phyloP scores from a whole-genome alignment of 2,329 filamentous ascomycete species.

The Venturia asperata region DNA sequence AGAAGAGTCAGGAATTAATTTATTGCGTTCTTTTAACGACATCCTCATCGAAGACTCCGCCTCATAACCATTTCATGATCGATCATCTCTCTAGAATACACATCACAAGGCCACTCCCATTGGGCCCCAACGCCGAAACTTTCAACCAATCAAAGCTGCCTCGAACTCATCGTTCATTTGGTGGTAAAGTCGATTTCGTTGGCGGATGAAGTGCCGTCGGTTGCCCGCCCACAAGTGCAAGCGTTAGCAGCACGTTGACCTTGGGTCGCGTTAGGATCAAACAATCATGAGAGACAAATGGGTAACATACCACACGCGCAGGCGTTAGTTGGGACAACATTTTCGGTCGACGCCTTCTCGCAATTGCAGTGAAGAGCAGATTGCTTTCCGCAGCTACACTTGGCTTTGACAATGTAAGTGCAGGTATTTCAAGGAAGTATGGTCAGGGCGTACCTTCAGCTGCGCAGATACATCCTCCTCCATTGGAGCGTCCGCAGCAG shows the following conservation, averaged over 20 bases:
- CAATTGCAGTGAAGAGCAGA: conserved; percentile 82
- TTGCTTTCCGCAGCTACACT: conserved; percentile 85
- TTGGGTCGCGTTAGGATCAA: conserved; percentile 24
- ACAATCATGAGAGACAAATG: no score
- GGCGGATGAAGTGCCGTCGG: conserved; percentile 58
- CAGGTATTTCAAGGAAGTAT: conserved; percentile 25
- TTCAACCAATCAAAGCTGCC: background rate
- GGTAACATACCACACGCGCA: conserved; percentile 67
- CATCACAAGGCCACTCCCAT: background rate
- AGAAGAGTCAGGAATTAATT: background rate
- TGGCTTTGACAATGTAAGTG: conserved; percentile 42
- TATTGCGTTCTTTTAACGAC: background rate
- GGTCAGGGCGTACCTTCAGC: conserved; percentile 23
- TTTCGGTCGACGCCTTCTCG: conserved; percentile 68
- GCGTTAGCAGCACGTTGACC: conserved; percentile 66
- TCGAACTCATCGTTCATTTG: conserved; percentile 30
- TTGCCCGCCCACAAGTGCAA: conserved; percentile 72
- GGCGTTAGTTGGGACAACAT: conserved; percentile 61
- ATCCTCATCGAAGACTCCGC: background rate
- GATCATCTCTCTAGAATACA: background rate
- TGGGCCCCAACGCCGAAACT: background rate
- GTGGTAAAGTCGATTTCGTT: conserved; percentile 84
- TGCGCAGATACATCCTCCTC: conserved; percentile 18
- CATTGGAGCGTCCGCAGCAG: conserved; percentile 19
- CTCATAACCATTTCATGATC: no score